Conservation (phyloP, 164 flowering plant genomes). For the Aristolochia contorta region DNA sequence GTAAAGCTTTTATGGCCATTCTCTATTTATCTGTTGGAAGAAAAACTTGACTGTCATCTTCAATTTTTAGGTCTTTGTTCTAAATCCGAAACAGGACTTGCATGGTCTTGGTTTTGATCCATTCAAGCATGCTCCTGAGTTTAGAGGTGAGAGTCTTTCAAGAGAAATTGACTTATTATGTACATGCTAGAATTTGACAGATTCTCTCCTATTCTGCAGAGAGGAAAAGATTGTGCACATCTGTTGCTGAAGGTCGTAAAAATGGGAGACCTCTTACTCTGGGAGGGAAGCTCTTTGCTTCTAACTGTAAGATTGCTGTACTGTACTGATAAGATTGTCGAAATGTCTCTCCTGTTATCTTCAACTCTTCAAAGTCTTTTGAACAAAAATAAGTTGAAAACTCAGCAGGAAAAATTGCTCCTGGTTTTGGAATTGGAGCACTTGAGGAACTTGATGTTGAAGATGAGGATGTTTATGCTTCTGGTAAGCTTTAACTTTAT, state of each 20-base stretch:
- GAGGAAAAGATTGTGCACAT: slow-evolving; percentile 44
- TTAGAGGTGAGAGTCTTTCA: slow-evolving; percentile 44
- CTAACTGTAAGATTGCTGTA: slow-evolving; percentile 43
- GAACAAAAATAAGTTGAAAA: slow-evolving; percentile 15
- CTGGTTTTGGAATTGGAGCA: slow-evolving; percentile 98
- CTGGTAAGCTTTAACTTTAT: slow-evolving; percentile 35
- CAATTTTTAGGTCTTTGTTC: slow-evolving; percentile 49
- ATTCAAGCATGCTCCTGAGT: slow-evolving; percentile 90
- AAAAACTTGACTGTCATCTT: background rate
- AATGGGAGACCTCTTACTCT: slow-evolving; percentile 22
- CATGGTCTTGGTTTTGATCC: slow-evolving; percentile 98
- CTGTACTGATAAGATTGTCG: background rate
- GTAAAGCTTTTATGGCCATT: too few relatives aligned
- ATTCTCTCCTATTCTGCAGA: slow-evolving; percentile 24
- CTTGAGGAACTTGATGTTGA: slow-evolving; percentile 90
- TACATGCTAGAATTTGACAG: background rate
- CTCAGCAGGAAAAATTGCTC: slow-evolving; percentile 80
- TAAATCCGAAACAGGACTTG: slow-evolving; percentile 82
- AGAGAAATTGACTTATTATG: background rate
- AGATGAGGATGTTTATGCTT: slow-evolving; percentile 84
- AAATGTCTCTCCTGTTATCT: background rate
- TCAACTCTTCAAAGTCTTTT: slow-evolving; percentile 1
- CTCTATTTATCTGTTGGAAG: too few relatives aligned
- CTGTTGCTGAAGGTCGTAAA: slow-evolving; percentile 28
- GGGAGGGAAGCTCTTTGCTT: slow-evolving; percentile 43